A percentile compares a stretch with the other conserved stretches of the same genome.
Evolutionary conservation across 371 early-diverging fungal species (phyloP).

Genomic region (Syncephalastrum monosporum): DNA sequence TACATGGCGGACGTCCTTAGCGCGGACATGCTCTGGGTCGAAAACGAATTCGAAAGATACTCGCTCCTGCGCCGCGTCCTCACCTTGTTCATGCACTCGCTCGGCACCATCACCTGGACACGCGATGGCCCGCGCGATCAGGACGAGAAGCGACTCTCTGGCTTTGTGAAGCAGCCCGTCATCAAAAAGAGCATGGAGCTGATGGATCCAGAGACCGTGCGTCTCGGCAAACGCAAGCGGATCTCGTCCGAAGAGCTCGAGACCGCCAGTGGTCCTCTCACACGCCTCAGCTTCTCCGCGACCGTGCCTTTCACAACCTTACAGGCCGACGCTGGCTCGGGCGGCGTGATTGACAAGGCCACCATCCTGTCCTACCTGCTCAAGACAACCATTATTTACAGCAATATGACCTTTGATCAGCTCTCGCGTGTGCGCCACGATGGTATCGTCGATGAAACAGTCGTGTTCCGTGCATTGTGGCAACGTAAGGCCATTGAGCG

Average conservation of each 20-base stretch:
- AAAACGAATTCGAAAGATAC: conserved; percentile 41
- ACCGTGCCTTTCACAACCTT: conserved; percentile 41
- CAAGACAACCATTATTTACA: conserved; percentile 41
- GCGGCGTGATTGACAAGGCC: conserved; percentile 48
- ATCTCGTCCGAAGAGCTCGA: conserved; percentile 37
- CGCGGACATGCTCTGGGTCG: conserved; percentile 42
- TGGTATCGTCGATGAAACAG: conserved; percentile 46
- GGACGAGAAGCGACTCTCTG: conserved; percentile 40
- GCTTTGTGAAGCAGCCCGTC: conserved; percentile 23
- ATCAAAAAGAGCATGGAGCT: neutral
- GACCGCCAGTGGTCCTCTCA: neutral
- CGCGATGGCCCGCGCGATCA: conserved; percentile 37
- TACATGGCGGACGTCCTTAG: conserved; percentile 49
- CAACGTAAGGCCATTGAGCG: conserved; percentile 46
- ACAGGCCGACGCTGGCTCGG: conserved; percentile 38
- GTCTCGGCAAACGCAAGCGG: conserved; percentile 36
- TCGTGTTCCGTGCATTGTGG: conserved; percentile 52
- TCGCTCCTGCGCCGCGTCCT: conserved; percentile 32
- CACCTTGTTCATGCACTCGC: conserved; percentile 39
- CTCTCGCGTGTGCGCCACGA: conserved; percentile 40
- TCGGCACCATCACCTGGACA: conserved; percentile 47
- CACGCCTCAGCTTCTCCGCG: conserved; percentile 39
- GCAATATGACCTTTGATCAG: conserved; percentile 54
- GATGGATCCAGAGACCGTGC: conserved; percentile 4
- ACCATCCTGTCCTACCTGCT: conserved; percentile 42